Evolutionary conservation across 2,329 filamentous ascomycete species (phyloP), one percentile per base, ranked within the genome.

Genomic region (Xylariaceae sp.): DNA sequence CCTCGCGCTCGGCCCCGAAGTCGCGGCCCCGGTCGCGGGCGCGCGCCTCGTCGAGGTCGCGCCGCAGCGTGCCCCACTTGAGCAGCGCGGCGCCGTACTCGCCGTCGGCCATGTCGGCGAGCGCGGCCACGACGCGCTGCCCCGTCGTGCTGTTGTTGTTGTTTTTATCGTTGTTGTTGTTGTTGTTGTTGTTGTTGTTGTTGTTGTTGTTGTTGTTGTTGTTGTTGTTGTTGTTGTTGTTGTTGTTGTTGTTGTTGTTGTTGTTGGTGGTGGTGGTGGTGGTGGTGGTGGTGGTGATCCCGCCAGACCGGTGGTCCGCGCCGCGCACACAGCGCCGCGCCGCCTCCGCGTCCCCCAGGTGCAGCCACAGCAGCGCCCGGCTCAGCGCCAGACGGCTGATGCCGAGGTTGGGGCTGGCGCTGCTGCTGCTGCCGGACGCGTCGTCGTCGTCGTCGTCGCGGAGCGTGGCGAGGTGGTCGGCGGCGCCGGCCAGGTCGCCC

Each of bases 401-500:
- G 14, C 57, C 50, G 3, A 52, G 49, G 12, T 31, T 50, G 48
- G 63, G 50, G 14, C 58, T 50, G 3, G 53, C 51, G n/a, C n/a
- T n/a, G n/a, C n/a, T n/a, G n/a, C n/a, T n/a, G n/a, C n/a, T n/a
- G n/a, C n/a, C n/a, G n/a, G n/a, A n/a, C n/a, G n/a, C n/a, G n/a
- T n/a, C n/a, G n/a, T n/a, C n/a, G 19, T 13, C 29, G 9, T 43
- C 47, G 12, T 54, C 57, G 31, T 55, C 38, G 4, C 38, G 62
- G 11, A 94, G 57, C 3, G 68, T 76, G 14, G 67, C 65, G 2
- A 98, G 63, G 49, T 93, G 87, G 19, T 80, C 67, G 1, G 72
- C 77, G 0, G 90, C 92, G 4, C 84, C 86, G 3, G 83, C 77
- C 0, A 93, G 56, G 53, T 98, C 90, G 7, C 87, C 86, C 79